Conservation (phyloP, 176 grass and related monocot species). For the Otatea glauca region DNA sequence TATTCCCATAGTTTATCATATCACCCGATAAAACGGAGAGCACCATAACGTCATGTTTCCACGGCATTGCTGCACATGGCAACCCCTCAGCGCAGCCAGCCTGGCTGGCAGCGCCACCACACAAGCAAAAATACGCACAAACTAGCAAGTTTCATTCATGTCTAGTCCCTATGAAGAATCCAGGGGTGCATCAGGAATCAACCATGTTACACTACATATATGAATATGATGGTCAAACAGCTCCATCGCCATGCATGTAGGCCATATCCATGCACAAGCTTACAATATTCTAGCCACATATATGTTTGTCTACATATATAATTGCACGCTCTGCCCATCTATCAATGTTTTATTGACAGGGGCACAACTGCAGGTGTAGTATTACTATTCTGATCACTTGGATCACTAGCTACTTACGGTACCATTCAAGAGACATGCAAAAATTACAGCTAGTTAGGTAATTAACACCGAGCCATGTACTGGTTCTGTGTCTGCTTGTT, state of each 20-base stretch:
- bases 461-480: not conserved
- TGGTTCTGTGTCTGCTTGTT: conserved; percentile 10
- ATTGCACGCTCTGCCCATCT: not conserved
- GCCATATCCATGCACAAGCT: not conserved
- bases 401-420: not conserved
- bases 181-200: conserved; percentile 36
- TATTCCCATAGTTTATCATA: conserved; percentile 38
- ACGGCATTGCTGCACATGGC: conserved; percentile 45
- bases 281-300: not conserved
- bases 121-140: not conserved
- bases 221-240: not conserved
- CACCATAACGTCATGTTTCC: conserved; percentile 49
- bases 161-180: conserved; percentile 36
- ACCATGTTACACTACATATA: too few species aligned
- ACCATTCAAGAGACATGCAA: not conserved
- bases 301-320: not conserved
- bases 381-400: not conserved
- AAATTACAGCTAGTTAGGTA: not conserved
- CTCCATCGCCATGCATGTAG: not conserved
- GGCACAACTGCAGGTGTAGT: not conserved
- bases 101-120: not conserved
- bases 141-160: conserved; percentile 16
- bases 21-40: conserved; percentile 46
- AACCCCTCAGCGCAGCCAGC: conserved; percentile 12
- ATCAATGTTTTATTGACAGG: conserved; percentile 8